A percentile compares a stretch with the other conserved stretches of the same genome.
Conservation (phyloP, 2,329 filamentous ascomycete genomes). For the Graphium sp. region DNA sequence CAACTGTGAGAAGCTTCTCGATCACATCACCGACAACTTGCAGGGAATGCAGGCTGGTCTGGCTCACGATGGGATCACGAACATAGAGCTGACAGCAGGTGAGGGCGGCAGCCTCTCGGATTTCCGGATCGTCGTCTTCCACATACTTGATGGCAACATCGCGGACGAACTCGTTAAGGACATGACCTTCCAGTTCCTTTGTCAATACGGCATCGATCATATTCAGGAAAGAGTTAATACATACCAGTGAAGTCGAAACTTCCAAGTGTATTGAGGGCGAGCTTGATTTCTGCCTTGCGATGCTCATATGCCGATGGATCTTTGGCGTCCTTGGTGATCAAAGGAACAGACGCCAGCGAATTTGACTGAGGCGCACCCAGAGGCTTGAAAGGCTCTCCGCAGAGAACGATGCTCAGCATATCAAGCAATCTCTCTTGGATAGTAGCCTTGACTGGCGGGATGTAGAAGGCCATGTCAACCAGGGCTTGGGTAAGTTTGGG, state of each 20-base stretch:
- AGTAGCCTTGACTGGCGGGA: slow-evolving; percentile 78
- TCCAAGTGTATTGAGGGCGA: slow-evolving; percentile 88
- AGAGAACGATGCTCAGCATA: slow-evolving; percentile 86
- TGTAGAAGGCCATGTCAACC: slow-evolving; percentile 98
- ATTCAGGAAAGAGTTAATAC: slow-evolving; percentile 6
- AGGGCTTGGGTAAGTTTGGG: slow-evolving; percentile 88
- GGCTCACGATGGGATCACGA: slow-evolving; percentile 90
- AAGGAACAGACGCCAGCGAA: slow-evolving; percentile 62
- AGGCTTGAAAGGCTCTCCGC: slow-evolving; percentile 80
- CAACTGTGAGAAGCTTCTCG: slow-evolving; percentile 86
- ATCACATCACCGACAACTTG: slow-evolving; percentile 97
- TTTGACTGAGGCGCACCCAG: slow-evolving; percentile 77
- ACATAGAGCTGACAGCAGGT: slow-evolving; percentile 98
- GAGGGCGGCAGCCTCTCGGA: slow-evolving; percentile 82
- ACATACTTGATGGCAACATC: slow-evolving; percentile 98
- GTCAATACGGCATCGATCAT: slow-evolving; percentile 2
- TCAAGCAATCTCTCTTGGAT: slow-evolving; percentile 91
- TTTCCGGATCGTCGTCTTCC: slow-evolving; percentile 86
- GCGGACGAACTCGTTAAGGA: slow-evolving; percentile 94
- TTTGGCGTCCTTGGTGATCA: slow-evolving; percentile 75
- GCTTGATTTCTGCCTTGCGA: slow-evolving; percentile 71
- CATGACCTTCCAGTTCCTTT: slow-evolving; percentile 42
- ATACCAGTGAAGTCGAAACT: slow-evolving; percentile 73
- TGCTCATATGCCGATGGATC: slow-evolving; percentile 69
- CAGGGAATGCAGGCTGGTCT: slow-evolving; percentile 91